These are phyloP conservation scores for Croton setiger DNA, from an alignment of 441 rosid species.

Conservation along the genomic window DNA sequence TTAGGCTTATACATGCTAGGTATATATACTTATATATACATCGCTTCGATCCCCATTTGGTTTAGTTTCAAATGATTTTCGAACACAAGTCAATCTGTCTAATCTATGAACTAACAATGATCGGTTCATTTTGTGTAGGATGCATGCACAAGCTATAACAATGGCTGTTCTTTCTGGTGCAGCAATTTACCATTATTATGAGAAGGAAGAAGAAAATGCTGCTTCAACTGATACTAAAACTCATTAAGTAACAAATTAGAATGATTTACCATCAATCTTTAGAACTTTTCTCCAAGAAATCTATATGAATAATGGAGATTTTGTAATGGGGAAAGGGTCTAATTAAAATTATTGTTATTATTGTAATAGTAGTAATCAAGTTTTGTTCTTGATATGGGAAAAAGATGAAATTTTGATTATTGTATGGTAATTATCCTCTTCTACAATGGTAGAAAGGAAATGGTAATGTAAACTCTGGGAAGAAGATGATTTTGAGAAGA, in stretches of 20 bases:
- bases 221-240: not conserved
- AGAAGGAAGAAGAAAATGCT: slow-evolving; percentile 29
- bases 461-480: slow-evolving; percentile 34
- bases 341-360: too few species aligned
- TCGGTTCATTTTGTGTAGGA: slow-evolving; percentile 40
- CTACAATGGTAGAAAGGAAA: too few species aligned
- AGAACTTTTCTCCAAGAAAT: not conserved
- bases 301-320: not conserved
- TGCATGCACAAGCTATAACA: slow-evolving; percentile 74
- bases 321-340: not conserved
- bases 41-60: too few species aligned
- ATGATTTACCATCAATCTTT: not conserved
- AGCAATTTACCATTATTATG: slow-evolving; percentile 56
- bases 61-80: not conserved
- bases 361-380: not conserved
- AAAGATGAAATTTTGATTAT: too few species aligned
- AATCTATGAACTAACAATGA: too few species aligned
- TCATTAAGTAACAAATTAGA: not conserved
- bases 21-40: not conserved
- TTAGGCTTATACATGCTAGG: slow-evolving; percentile 71
- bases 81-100: too few species aligned
- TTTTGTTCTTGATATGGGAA: not conserved
- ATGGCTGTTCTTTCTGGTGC: slow-evolving; percentile 67
- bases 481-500: slow-evolving; percentile 55
- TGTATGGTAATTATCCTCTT: too few species aligned